These are phyloP conservation scores for Chiua virens DNA, from an alignment of 768 basidiomycete genomes.

Conservation along the genomic window DNA sequence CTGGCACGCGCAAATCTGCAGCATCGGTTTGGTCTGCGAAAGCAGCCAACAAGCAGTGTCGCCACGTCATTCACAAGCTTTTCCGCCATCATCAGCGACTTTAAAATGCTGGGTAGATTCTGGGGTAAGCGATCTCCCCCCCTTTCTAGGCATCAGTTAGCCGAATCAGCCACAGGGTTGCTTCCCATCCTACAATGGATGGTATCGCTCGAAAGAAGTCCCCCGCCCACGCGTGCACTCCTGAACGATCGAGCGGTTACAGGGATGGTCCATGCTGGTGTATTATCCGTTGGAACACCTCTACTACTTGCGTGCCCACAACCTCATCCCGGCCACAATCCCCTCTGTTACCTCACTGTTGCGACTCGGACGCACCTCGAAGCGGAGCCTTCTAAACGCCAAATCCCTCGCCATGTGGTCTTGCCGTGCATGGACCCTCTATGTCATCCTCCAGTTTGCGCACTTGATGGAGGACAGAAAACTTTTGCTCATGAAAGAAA, in stretches of 20 bases:
- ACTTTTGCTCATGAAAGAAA: conserved; percentile 54
- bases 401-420: conserved; percentile 65
- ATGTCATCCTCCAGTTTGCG: conserved; percentile 73
- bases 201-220: conserved; percentile 68
- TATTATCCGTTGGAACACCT: conserved; percentile 83
- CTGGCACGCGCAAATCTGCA: conserved; percentile 68
- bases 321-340: conserved; percentile 57
- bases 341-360: conserved; percentile 45
- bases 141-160: not conserved
- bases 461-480: conserved; percentile 70
- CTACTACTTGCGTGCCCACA: conserved; percentile 61
- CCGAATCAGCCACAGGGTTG: conserved; percentile 47
- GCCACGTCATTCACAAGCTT: conserved; percentile 57
- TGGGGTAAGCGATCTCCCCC: conserved; percentile 58
- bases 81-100: conserved; percentile 57
- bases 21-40: conserved; percentile 59
- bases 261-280: conserved; percentile 70
- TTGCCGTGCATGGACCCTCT: conserved; percentile 78
- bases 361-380: conserved; percentile 40
- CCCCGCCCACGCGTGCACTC: conserved; percentile 66
- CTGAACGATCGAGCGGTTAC: conserved; percentile 77
- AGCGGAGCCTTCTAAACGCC: conserved; percentile 45
- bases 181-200: conserved; percentile 81
- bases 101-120: conserved; percentile 72
- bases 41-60: conserved; percentile 50